A percentile compares a stretch with the other conserved stretches of the same genome.
Evolutionary conservation across 208 protist species (phyloP).

Genomic region (Perkinsela sp.): DNA sequence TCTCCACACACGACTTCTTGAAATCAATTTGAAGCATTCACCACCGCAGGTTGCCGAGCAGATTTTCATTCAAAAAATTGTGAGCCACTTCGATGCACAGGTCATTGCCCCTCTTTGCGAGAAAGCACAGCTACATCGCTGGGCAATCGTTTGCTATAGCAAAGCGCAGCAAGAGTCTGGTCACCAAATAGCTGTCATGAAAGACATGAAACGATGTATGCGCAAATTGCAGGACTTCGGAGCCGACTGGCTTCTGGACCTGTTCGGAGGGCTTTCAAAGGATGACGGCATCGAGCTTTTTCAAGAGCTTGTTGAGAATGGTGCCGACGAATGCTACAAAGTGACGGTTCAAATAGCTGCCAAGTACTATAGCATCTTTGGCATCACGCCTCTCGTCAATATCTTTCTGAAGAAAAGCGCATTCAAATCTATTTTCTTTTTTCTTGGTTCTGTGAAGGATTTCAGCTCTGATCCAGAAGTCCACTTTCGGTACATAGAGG

Average conservation of each 20-base stretch:
- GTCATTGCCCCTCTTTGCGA: slow-evolving; percentile 91
- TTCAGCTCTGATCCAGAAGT: slow-evolving; percentile 84
- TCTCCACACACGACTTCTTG: slow-evolving; percentile 95
- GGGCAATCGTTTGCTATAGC: slow-evolving; percentile 92
- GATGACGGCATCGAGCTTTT: slow-evolving; percentile 86
- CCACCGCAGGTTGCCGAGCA: slow-evolving; percentile 86
- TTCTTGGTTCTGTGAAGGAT: slow-evolving; percentile 83
- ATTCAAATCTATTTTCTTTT: slow-evolving; percentile 85
- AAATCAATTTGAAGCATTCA: slow-evolving; percentile 94
- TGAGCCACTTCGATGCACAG: slow-evolving; percentile 85
- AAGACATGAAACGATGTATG: slow-evolving; percentile 91
- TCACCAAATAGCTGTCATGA: slow-evolving; percentile 51
- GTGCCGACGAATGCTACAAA: slow-evolving; percentile 83
- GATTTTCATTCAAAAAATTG: slow-evolving; percentile 83
- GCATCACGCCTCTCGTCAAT: slow-evolving; percentile 70
- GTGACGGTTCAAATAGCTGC: slow-evolving; percentile 89
- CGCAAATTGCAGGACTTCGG: slow-evolving; percentile 70
- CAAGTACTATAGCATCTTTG: slow-evolving; percentile 88
- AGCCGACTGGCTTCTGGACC: slow-evolving; percentile 77
- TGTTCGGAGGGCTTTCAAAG: slow-evolving; percentile 79
- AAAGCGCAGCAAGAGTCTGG: slow-evolving; percentile 28
- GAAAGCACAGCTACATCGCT: slow-evolving; percentile 78
- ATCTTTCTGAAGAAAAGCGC: slow-evolving; percentile 80
- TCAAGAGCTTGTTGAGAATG: slow-evolving; percentile 74
- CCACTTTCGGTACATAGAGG: slow-evolving; percentile 99